Percentiles rank a stretch among this genome's conserved stretches.
Conservation (phyloP, 2,329 filamentous ascomycete species). For the Botryotinia globosa region DNA sequence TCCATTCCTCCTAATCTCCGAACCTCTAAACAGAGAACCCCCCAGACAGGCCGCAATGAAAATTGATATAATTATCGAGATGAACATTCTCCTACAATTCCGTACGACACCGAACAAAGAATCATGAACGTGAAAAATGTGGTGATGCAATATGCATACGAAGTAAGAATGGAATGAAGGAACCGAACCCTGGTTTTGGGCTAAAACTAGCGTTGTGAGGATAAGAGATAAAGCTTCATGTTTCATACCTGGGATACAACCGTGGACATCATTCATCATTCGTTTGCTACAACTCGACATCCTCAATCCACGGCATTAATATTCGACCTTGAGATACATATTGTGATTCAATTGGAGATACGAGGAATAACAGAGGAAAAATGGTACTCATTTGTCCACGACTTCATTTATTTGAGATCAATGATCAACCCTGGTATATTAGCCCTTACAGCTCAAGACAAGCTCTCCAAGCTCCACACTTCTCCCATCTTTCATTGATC, state of each 20-base stretch:
- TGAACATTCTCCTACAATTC: slow-evolving; percentile 26
- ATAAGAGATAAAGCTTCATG: slow-evolving; percentile 4
- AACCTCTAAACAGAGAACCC: slow-evolving; percentile 26
- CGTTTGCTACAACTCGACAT: not conserved
- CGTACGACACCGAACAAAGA: not conserved
- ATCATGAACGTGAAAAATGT: not conserved
- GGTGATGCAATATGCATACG: slow-evolving; percentile 10
- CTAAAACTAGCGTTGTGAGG: not conserved
- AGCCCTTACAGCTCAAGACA: slow-evolving; percentile 14
- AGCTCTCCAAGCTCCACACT: not conserved
- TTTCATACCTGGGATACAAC: not conserved
- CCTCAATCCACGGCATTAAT: not conserved
- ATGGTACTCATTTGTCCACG: slow-evolving; percentile 55
- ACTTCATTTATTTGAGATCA: slow-evolving; percentile 65
- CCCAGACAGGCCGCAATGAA: slow-evolving; percentile 20
- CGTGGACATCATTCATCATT: not conserved
- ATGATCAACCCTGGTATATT: slow-evolving; percentile 62
- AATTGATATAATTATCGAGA: slow-evolving; percentile 23
- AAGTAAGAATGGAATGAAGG: slow-evolving; percentile 9
- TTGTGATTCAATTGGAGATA: not conserved
- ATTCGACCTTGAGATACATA: not conserved
- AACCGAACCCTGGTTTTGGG: not conserved
- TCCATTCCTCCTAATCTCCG: slow-evolving; percentile 35
- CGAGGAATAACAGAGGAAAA: not conserved
- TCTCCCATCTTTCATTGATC: not conserved